Evolutionary conservation across 1,284 basidiomycete genomes (phyloP), one percentile per base, ranked within the genome.

Genomic region (Pseudozyma sp.): DNA sequence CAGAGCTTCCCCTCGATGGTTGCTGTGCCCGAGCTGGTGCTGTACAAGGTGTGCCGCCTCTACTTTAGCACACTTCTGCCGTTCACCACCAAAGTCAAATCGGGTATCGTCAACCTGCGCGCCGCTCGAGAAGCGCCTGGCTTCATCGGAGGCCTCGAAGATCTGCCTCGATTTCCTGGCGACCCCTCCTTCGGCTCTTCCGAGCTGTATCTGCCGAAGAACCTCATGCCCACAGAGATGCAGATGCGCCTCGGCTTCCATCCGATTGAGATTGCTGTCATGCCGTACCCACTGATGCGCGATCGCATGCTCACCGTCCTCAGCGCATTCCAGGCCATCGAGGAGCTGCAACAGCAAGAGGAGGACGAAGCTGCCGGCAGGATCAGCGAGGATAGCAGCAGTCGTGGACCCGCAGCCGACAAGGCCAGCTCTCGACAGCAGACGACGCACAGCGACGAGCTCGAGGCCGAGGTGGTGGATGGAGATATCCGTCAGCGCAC

Each of bases 11-110:
- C 68, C 9, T 75, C 72, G 19, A 70, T 75, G 62, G 61, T 75
- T 13, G 72, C 60, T 6, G 72, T 75, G 7, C 72, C 68, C 39
- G 72, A 75, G 47, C 56, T 75, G 24, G 68, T 70, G 31, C 61
- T 75, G 35, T 75, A 75, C 72, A 70, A 70, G 42, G 72, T 70
- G 13, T 75, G 72, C 48, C 63, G 72, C 13, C 67, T 75, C 56
- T 75, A 75, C 57, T 75, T 70, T 31, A 75, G 72, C 57, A 58
- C 68, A n/a, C 44, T 75, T 10, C 48, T 75, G 39, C 72, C 72
- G 8, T 75, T 75, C 44, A 67, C 72, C 37, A 70, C 64, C 37
- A 60, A 61, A 19, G 46, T 70, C 64, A 75, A 75, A 51, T 75
- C 72, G 2, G 72, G 72, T 56, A 70, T 75, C 54, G 42, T 67